These are phyloP conservation scores for Solanum tacnaense DNA, from an alignment of 257 asterid genomes.

Conservation along the genomic window DNA sequence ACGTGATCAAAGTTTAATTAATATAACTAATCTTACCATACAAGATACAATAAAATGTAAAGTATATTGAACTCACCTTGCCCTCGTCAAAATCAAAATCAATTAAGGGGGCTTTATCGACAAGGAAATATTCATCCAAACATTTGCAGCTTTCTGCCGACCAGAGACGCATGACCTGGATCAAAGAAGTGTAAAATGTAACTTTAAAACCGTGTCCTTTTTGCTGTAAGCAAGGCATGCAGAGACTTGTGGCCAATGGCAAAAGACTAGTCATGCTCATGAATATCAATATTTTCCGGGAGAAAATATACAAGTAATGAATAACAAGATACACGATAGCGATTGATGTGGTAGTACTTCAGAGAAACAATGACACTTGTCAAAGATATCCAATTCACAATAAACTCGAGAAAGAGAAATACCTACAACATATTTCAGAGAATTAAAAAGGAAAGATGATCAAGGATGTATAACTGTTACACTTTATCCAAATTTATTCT, in stretches of 20 bases:
- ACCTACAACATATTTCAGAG: neutral
- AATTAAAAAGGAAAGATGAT: neutral
- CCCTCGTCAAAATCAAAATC: constrained; percentile 94
- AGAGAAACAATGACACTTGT: neutral
- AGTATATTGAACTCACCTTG: constrained; percentile 44
- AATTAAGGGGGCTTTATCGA: constrained; percentile 74
- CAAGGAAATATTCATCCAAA: constrained; percentile 69
- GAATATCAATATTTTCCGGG: neutral
- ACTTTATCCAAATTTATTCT: neutral
- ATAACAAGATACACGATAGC: neutral
- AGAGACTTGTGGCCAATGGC: neutral
- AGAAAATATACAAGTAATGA: neutral
- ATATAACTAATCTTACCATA: neutral
- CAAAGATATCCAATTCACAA: neutral
- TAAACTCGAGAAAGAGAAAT: neutral
- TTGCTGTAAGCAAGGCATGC: neutral
- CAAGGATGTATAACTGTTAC: neutral
- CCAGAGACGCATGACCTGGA: constrained; percentile 94
- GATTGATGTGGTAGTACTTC: neutral
- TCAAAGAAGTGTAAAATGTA: constrained; percentile 4
- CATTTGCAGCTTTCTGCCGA: constrained; percentile 80
- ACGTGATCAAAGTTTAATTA: neutral
- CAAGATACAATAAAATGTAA: constrained; percentile 2
- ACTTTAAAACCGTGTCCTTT: neutral
- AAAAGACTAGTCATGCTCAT: neutral